Base-by-base conservation (phyloP, 148 eudicot species). In the Rhododendron henanense region DNA sequence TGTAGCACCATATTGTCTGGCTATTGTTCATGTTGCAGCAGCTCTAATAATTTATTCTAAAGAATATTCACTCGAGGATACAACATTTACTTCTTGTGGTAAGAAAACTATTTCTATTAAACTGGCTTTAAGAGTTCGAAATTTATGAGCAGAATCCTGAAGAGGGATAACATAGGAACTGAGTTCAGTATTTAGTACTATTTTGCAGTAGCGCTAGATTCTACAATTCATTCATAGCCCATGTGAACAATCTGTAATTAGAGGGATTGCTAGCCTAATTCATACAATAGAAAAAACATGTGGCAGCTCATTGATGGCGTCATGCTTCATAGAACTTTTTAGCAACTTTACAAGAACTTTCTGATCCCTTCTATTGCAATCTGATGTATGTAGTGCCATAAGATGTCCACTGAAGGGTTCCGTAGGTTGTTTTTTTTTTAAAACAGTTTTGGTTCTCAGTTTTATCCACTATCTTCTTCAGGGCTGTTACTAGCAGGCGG, bases 1-100 rank as follows among this genome's bases (percentile, higher is more conserved):
- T 91, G 98, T 94, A 76, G 91, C 94, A 59, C 99, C 99, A 78
- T 96, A 91, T 80, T 23, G 93, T 83, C 94, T 96, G 99, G 95
- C 98, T 82, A 85, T 91, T 87, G 89, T 95, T 89, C 98, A 96
- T 91, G 81, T 96, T 81, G 92, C 93, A 76, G 98, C 98, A 55
- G 93, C 92, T 63, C 45, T 93, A 88, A 95, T 92, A 74, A 77
- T 88, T 79, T 88, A 85, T 87, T 90, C 79, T 59, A 92, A 84
- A 86, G 94, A 89, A 63, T 84, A 90, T 81, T 89, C 89, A 57
- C 85, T 85, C 50, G 92, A 82, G 80, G 94, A 92, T 84, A 90
- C 93, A 84, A 67, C 83, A 57, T 85, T 89, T 53, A 86, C 87
- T 84, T 91, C 87, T 89, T 44, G 90, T n/a, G 99, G 99, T 97